These are phyloP conservation scores for Athelia psychrophila DNA, from an alignment of 1,284 basidiomycete species.

Conservation along the genomic window DNA sequence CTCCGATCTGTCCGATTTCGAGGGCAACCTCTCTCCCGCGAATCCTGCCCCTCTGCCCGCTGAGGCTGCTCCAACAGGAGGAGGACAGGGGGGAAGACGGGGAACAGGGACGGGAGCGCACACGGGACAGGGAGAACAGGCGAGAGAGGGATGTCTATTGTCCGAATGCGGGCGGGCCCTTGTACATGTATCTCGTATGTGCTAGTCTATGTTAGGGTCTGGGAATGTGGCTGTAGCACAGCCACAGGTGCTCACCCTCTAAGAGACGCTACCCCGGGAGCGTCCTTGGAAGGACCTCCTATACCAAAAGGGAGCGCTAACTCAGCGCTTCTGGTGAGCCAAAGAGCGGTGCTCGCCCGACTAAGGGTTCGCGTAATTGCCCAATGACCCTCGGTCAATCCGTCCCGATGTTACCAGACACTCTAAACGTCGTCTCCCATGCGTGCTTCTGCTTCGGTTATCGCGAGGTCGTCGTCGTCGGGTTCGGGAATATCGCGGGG, in stretches of 20 bases:
- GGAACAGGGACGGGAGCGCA: too few species aligned
- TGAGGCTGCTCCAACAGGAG: too few species aligned
- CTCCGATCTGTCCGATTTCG: constrained; percentile 66
- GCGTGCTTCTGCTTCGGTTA: not conserved
- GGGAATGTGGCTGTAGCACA: too few species aligned
- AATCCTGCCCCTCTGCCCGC: constrained; percentile 36
- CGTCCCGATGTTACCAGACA: not conserved
- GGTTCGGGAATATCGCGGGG: not conserved
- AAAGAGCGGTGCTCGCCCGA: not conserved
- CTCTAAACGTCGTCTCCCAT: not conserved
- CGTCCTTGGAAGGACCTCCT: not conserved
- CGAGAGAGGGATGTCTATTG: too few species aligned
- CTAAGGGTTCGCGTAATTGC: not conserved
- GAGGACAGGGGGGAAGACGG: too few species aligned
- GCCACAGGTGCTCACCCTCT: not conserved
- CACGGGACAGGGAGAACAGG: too few species aligned
- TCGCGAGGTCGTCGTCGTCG: not conserved
- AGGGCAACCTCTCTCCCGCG: constrained; percentile 63
- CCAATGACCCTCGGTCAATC: not conserved
- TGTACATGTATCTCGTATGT: too few species aligned
- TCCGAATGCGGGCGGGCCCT: too few species aligned
- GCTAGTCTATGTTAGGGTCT: too few species aligned
- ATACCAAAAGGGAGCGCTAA: not conserved
- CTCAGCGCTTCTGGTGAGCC: not conserved
- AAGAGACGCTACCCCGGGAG: not conserved